Evolutionary conservation across 257 asterid species (phyloP), one percentile per base, ranked within the genome.

Genomic region (Jacaranda copaia): DNA sequence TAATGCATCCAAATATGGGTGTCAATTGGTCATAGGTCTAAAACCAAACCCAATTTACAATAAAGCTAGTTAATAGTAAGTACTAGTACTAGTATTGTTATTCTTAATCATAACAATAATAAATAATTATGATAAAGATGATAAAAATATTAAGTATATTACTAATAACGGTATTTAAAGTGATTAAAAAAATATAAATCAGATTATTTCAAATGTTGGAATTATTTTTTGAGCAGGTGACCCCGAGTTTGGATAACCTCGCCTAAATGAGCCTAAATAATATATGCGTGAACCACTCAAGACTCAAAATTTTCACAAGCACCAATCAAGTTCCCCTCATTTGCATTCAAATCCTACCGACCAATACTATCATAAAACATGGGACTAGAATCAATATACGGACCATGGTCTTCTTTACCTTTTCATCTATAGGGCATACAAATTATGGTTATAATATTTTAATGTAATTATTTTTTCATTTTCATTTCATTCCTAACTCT

Each of bases 161-260:
- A 16, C 16, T 6, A 16, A 16, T 16, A 19, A 56, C 18, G 13
- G 5, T 56, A 18, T 51, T 75, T 15, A 38, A 18, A 65, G 58
- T 40, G 38, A 75, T 18, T 39, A 16, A 53, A 6, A 48, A 55
- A n/a, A 16, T 55, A 18, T 38, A 68, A 65, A 43, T 42, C 52
- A 74, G 39, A 62, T 42, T 18, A 64, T 7, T 75, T 6, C 38
- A 65, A 40, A 58, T 14, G 59, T 43, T 16, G 15, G 15, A 65
- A 57, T n/a, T 20, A 65, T 65, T 10, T 53, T 43, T 3, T 36
- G 32, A 5, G 32, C 40, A 65, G 11, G 48, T 19, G 51, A 43
- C 48, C 74, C 65, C n/a, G 15, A 75, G 74, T 59, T 32, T 36
- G 12, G 32, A 65, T 52, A 20, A 75, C 10, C 73, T 53, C 45